Evolutionary conservation across 2,329 filamentous ascomycete species (phyloP), one percentile per base, ranked within the genome.

Genomic region (Aspergillus fumigatus): DNA sequence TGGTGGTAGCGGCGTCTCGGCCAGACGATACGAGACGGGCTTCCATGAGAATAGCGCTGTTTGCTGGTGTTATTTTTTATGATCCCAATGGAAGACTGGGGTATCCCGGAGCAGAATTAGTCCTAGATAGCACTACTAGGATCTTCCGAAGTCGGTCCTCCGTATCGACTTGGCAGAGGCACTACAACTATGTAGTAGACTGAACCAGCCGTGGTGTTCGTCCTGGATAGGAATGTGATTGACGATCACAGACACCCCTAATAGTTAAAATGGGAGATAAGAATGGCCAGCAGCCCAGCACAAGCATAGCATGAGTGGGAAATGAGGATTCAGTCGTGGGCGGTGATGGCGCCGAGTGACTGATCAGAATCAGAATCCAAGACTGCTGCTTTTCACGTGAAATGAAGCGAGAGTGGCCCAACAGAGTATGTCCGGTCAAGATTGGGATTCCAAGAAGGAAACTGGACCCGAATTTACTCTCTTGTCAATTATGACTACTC

Each of bases 1-100:
- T 55, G 29, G 35, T 55, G 8, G 56, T 45, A 51, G 56, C 58
- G 57, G 56, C 56, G 59, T 62, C 52, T 52, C 52, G 63, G 56
- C 54, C 56, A 49, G 56, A 54, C 23, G 58, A 62, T 29, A 61
- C 57, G 55, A 59, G 53, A 57, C 59, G 60, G 41, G 56, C 52
- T 54, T 64, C 62, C 63, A 66, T 66, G 21, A 45, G 17, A 47
- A 55, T 48, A 14, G 32, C 32, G 32, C 14, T 7, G 32, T 38
- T 32, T 38, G 32, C 14, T 17, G 32, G 32, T 38, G 14, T 38
- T 38, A 38, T 38, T 38, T 38, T 35, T 38, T 38, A 38, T 38
- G 32, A 17, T 38, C 3, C 32, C 32, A 17, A 38, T 7, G 5
- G 32, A 17, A 38, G 14, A 38, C 32, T 17, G 4, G 32, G 32